phyloP scores from a whole-genome alignment of 257 asterid genomes.

The Schizonepeta tenuifolia region DNA sequence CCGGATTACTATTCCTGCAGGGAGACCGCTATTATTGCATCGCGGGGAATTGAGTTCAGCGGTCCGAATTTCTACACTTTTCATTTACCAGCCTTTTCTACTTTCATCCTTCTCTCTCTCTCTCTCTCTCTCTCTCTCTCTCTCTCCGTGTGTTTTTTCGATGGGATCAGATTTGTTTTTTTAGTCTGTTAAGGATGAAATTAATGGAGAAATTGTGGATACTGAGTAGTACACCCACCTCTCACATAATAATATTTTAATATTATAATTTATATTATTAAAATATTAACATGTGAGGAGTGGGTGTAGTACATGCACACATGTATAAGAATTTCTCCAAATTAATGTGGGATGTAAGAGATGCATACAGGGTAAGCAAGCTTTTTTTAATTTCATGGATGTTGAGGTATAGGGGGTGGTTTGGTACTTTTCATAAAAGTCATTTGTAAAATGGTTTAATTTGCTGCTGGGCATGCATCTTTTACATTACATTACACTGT shows the following conservation, averaged over 20 bases:
- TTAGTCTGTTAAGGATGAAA: slow-evolving; percentile 10
- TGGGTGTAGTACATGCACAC: too few species aligned
- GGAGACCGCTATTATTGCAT: slow-evolving; percentile 47
- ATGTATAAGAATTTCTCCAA: too few species aligned
- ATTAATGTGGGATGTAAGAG: slow-evolving; percentile 45
- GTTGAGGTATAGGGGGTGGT: background rate
- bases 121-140: background rate
- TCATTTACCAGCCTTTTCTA: background rate
- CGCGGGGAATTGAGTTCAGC: slow-evolving; percentile 56
- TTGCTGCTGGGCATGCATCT: slow-evolving; percentile 50
- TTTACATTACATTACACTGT: slow-evolving; percentile 36
- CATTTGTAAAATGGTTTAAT: background rate
- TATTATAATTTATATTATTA: too few species aligned
- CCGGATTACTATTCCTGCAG: slow-evolving; percentile 27
- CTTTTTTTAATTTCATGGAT: background rate
- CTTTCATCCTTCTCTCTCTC: background rate
- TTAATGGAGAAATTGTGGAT: too few species aligned
- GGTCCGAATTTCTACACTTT: slow-evolving; percentile 44
- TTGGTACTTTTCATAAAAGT: background rate
- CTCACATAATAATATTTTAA: too few species aligned
- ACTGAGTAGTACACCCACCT: too few species aligned
- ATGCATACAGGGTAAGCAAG: slow-evolving; percentile 43
- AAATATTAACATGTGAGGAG: too few species aligned
- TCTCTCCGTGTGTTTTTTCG: background rate
- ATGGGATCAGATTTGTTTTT: background rate